Evolutionary conservation across 768 basidiomycete species (phyloP), one percentile per base, ranked within the genome.

Genomic region (Panellus pusillus): DNA sequence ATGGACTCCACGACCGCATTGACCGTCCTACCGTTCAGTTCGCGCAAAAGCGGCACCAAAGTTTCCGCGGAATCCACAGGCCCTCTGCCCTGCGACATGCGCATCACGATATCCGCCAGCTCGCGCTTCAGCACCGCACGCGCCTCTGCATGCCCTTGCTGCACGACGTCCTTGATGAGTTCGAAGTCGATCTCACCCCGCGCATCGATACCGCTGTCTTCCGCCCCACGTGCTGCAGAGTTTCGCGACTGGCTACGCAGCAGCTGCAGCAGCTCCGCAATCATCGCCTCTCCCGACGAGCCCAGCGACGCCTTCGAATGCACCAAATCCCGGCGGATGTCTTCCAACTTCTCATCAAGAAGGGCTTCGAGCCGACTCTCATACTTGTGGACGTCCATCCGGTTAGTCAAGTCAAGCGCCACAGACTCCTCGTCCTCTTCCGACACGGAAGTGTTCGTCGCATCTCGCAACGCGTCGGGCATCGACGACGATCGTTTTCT

Each of bases 161-260:
- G 81, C 18, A 93, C 73, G 35, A 84, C 73, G 54, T 83, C 82
- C 63, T 79, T 86, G 64, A 93, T 78, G 56, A 89, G 72, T 63
- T 90, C 86, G 65, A 90, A 83, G 69, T 92, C 90, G 20, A 91
- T 70, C 58, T 92, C 89, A 17, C 86, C 88, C 28, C 82, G 81
- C 19, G 86, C 88, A 61, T 90, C 87, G 71, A 81, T 73, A 61
- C 81, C 83, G 55, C 78, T 80, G 50, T 86, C 83, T 18, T 88
- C 85, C 44, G 78, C 58, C 17, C 78, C 76, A 41, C 78, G 77
- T 7, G n/a, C n/a, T n/a, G n/a, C n/a, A n/a, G 83, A 82, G 37
- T 85, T 83, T 50, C 82, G 81, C 9, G 89, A 70, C 60, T 89
- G 87, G 17, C 81, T 71, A 9, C 86, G 79, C 74, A 90, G 86